Base-by-base conservation (phyloP, 2,329 filamentous ascomycete genomes). In the Peltaster fructicola region DNA sequence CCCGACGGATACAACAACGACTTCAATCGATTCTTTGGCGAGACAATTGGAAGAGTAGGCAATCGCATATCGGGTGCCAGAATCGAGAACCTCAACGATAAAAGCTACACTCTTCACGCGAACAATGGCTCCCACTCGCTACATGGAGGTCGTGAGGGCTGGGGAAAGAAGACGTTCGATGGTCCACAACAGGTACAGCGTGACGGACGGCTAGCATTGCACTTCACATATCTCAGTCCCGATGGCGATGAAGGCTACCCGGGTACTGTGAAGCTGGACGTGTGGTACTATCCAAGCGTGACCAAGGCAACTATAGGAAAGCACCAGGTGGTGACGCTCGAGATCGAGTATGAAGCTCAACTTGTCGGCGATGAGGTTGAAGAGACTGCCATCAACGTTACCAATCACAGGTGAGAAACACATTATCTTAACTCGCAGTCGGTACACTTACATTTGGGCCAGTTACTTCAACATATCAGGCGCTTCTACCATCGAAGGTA, bases 371-470 rank as follows among this genome's bases (percentile, higher is more conserved):
- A 68, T 31, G 63, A 76, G 24, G 74, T 73, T 8, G 72, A 84
- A n/a, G 85, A 93, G 62, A 95, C 85, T 0, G 73, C 73, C 20
- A 68, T 95, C 48, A 90, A 84, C 54, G 66, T 95, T 55, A 95
- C 88, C 24, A 98, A 95, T 57, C 85, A 98, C 59, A 90, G 80
- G 76, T 81, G 52, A n/a, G 19, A 8, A 14, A 8, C 10, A 11
- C 7, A n/a, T n/a, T 16, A n/a, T n/a, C 12, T 9, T 15, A 6
- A 14, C 7, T 14, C 3, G 9, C 8, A 15, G 5, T 11, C 24
- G 9, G 8, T 13, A 5, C 10, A 11, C 8, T 10, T 24, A 5
- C 3, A 20, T 11, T 20, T 9, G 15, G 16, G 8, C 18, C 30
- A 71, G 67, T 42, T 72, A 72, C 41, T 75, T 84, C 52, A 79